Conservation (phyloP, 2,329 filamentous ascomycete species). For the Epichloe scottii region DNA sequence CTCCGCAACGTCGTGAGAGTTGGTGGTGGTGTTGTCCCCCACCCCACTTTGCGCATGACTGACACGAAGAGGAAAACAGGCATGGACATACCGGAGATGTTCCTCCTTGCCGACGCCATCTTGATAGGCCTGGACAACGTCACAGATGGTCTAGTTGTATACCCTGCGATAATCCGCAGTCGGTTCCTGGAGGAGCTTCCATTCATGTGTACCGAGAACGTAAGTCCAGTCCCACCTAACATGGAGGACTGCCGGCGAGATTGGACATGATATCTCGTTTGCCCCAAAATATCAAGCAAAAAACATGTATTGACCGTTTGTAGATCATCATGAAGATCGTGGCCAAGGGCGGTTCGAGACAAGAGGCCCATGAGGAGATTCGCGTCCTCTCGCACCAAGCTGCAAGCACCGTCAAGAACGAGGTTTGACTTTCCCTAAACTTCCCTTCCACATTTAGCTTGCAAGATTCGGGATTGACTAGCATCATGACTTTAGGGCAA, state of each 20-base stretch:
- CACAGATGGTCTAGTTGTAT: constrained; percentile 59
- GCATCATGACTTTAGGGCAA: constrained; percentile 33
- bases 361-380: constrained; percentile 81
- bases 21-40: not conserved
- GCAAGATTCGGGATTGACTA: too few species aligned
- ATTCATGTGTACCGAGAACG: constrained; percentile 58
- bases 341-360: constrained; percentile 56
- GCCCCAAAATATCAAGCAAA: too few species aligned
- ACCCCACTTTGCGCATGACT: constrained; percentile 23
- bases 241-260: too few species aligned
- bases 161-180: constrained; percentile 57
- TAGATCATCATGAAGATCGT: constrained; percentile 66
- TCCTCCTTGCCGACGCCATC: constrained; percentile 57
- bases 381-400: constrained; percentile 72
- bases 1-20: not conserved
- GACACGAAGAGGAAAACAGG: not conserved
- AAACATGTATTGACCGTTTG: constrained; percentile 8
- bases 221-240: not conserved
- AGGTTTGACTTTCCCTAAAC: constrained; percentile 12
- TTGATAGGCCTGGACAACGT: constrained; percentile 57
- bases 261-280: too few species aligned
- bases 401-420: constrained; percentile 41
- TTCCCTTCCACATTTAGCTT: too few species aligned
- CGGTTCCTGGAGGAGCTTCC: constrained; percentile 66
- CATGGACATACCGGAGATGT: constrained; percentile 52